Base-by-base conservation (phyloP, 768 basidiomycete species). In the Dentipellis fragilis region DNA sequence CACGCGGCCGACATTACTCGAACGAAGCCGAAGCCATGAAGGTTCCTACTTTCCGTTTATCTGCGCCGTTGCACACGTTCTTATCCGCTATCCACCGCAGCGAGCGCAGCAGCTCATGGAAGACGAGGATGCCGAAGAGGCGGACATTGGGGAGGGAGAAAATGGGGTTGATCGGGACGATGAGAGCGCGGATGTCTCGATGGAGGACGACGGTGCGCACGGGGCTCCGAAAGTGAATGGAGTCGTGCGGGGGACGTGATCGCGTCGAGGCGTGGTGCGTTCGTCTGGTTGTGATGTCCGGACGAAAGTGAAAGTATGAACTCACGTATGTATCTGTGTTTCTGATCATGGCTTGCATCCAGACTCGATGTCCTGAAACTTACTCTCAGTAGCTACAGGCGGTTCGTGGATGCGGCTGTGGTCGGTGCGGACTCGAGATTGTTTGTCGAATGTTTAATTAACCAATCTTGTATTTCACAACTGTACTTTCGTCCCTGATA, bases 1-100 rank as follows among this genome's bases (percentile, higher is more conserved):
- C 89, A 21, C 79, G 90, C 21, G 87, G 86, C 54, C 76, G 87
- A 54, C 91, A 93, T 64, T 93, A 93, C 63, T 91, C 89, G 5
- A 92, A 93, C 51, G 91, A 93, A 66, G 91, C 88, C 1, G 87
- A 92, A 66, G 91, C 89, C 16, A 92, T 93, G 91, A 92, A 92
- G 82, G 89, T 86, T 69, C 48, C 68, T 53, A 4, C 14, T 39
- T 52, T 52, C 38, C 34, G 39, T 21, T 53, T 40, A 10, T 53
- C 14, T 40, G n/a, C 17, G 36, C 39, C 21, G 42, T 35, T 35
- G 34, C 38, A 37, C 11, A 16, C 35, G 38, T 52, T 52, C 10
- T 36, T 52, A 52, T 22, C 51, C 29, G 8, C 21, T 37, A 17
- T 19, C 35, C 36, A 22, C 21, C n/a, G 17, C 51, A 53, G 52